Evolutionary conservation across 345 rosid genomes (phyloP), one percentile per base, ranked within the genome.

Genomic region (Syzygium aromaticum): DNA sequence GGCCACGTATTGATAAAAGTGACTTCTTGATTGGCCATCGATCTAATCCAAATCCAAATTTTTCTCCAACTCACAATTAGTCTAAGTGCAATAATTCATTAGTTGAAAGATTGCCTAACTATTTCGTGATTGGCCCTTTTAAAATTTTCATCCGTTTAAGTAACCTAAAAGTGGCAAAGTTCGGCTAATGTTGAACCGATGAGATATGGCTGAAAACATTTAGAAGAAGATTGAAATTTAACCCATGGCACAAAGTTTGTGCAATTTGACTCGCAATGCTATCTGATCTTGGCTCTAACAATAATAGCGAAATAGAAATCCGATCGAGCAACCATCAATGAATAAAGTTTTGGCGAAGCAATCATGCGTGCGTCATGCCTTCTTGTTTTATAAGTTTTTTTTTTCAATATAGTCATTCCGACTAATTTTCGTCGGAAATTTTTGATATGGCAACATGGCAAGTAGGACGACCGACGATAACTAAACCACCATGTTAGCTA

Each of bases 351-450:
- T 17, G 23, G 46, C 5, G 5, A 67, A 19, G 13, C 7, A 0
- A 0, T 17, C 13, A 4, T 33, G 27, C 2, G 59, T 3, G 59
- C 1, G 11, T 54, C 27, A 21, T 54, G 59, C 59, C 59, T 54
- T 54, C 59, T 22, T 54, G 11, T 54, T 54, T 54, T 22, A 19
- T 19, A 54, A 54, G 56, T 21, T 54, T 54, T 54, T 54, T 54
- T 22, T 54, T 8, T 27, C 10, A 10, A 22, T 22, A 8, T 67
- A 0, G 13, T 67, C 3, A 8, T 67, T 33, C 2, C 3, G 38
- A 8, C 21, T 11, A 17, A 10, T 67, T 67, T 8, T 33, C 0
- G 2, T 0, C 6, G 1, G 11, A 33, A 67, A 1, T 64, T 1
- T 1, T 9, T 15, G 1, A 64, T 7, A 9, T 1, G 5, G 5